Evolutionary conservation across 2,329 filamentous ascomycete species (phyloP), one percentile per base, ranked within the genome.

Genomic region (Colletotrichum horii): DNA sequence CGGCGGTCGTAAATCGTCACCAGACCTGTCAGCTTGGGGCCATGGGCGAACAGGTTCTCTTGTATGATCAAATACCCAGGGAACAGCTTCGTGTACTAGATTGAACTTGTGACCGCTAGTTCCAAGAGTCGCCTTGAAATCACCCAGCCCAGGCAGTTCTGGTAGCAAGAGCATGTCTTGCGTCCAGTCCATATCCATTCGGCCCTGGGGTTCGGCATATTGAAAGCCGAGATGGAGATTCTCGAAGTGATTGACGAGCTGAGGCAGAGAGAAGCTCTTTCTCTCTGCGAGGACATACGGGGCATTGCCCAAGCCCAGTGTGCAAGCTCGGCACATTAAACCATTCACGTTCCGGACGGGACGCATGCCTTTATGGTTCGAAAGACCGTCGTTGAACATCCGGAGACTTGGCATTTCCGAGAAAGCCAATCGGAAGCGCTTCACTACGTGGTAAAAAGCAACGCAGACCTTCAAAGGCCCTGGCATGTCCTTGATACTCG

Each of bases 381-480:
- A 88, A 36, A 93, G 80, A 2, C 88, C 89, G 70, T 91, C 92
- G 72, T 88, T 90, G 76, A 94, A 91, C 83, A 92, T 88, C 15
- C 83, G 83, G 38, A 96, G 80, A 11, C 89, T 86, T 1, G 91
- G 90, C 55, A 88, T 87, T 75, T 92, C 87, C 19, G 85, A 85
- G 81, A 93, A 95, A 65, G 87, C 87, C 19, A 88, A 82, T 58
- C 88, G 86, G 80, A 93, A 95, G 43, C 87, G 87, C 70, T 88
- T 88, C 71, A 90, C 87, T 67, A 92, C 84, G 80, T 94, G 91
- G 80, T 93, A 88, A 56, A 96, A 88, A 12, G 94, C 86, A 62
- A 92, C 88, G 75, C 90, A 90, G 19, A 94, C 87, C 78, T 92
- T 91, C 62, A 94, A 87, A 75, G 89, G 90, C 52, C 90, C 89